Evolutionary conservation across 140 eudicot species (phyloP).

Genomic region (Stevia rebaudiana): DNA sequence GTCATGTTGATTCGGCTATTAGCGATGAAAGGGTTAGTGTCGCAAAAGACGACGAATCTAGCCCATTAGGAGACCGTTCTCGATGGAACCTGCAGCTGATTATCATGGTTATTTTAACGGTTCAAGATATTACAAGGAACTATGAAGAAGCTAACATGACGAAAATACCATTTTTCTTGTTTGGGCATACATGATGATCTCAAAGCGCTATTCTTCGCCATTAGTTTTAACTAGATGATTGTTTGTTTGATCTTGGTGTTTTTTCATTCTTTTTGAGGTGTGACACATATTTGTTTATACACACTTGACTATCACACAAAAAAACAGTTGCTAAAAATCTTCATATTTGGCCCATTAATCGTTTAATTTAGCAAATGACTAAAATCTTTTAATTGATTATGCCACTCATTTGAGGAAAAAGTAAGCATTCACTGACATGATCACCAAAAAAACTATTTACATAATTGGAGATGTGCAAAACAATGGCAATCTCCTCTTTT

Average conservation of each 20-base stretch:
- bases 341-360: background rate
- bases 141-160: slow-evolving; percentile 58
- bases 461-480: background rate
- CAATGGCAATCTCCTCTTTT: background rate
- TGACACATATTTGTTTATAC: background rate
- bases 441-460: background rate
- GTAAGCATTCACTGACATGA: slow-evolving; percentile 9
- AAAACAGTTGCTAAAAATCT: background rate
- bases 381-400: slow-evolving; percentile 1
- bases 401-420: background rate
- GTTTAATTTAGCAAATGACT: background rate
- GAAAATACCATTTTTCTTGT: slow-evolving; percentile 57
- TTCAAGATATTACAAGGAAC: slow-evolving; percentile 60
- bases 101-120: slow-evolving; percentile 41
- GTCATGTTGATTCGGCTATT: slow-evolving; percentile 37
- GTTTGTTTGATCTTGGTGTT: slow-evolving; percentile 10
- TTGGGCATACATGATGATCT: slow-evolving; percentile 68
- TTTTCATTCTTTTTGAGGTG: slow-evolving; percentile 11
- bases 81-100: slow-evolving; percentile 87
- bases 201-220: slow-evolving; percentile 64
- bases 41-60: slow-evolving; percentile 53
- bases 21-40: slow-evolving; percentile 49
- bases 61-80: slow-evolving; percentile 75
- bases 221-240: slow-evolving; percentile 24
- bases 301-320: background rate